These are phyloP conservation scores for Astrothelium subdiscretum DNA, from an alignment of 495 filamentous ascomycete species.

Conservation along the genomic window DNA sequence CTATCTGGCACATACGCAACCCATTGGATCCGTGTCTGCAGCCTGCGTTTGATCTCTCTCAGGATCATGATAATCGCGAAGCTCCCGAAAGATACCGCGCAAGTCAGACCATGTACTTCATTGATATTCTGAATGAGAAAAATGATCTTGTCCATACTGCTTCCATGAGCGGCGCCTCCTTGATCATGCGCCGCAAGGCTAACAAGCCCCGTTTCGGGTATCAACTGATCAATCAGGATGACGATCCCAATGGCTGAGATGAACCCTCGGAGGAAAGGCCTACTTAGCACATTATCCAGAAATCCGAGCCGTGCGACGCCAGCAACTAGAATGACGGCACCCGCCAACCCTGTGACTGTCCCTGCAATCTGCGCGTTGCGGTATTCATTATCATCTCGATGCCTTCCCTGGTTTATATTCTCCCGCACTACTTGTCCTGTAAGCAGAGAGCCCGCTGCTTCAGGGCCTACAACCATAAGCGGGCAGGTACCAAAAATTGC, in stretches of 20 bases:
- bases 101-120: conserved; percentile 61
- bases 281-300: conserved; percentile 82
- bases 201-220: conserved; percentile 78
- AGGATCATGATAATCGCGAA: conserved; percentile 78
- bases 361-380: conserved; percentile 75
- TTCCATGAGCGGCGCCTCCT: conserved; percentile 60
- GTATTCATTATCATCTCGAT: conserved; percentile 56
- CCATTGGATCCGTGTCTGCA: conserved; percentile 68
- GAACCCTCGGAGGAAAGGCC: conserved; percentile 87
- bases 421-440: conserved; percentile 74
- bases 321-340: conserved; percentile 72
- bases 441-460: conserved; percentile 85
- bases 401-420: conserved; percentile 55
- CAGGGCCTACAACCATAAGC: conserved; percentile 87
- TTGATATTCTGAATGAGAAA: conserved; percentile 61
- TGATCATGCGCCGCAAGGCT: conserved; percentile 41
- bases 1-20: conserved; percentile 90
- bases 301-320: conserved; percentile 83
- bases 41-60: conserved; percentile 66
- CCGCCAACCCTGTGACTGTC: conserved; percentile 78
- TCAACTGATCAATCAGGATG: conserved; percentile 87
- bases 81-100: conserved; percentile 59
- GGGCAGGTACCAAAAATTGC: conserved; percentile 84
- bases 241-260: conserved; percentile 94
- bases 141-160: conserved; percentile 68